phyloP scores from a whole-genome alignment of 1,139 yeast species.

The Spathaspora sp. region DNA sequence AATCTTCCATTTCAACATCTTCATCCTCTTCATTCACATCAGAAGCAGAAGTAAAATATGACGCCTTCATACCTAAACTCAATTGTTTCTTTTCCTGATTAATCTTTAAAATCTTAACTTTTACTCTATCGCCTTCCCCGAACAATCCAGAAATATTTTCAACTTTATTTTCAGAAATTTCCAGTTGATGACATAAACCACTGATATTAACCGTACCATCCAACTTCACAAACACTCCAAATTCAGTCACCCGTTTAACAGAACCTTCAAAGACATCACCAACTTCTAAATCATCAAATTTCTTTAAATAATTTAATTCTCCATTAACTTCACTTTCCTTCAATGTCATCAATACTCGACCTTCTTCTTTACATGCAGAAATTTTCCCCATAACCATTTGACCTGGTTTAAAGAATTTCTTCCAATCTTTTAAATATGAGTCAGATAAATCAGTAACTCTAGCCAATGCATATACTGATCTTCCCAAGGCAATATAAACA shows the following conservation, averaged over 20 bases:
- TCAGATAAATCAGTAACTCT: slow-evolving; percentile 83
- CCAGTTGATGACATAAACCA: slow-evolving; percentile 86
- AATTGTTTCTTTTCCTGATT: slow-evolving; percentile 68
- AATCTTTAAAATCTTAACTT: slow-evolving; percentile 70
- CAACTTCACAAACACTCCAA: slow-evolving; percentile 85
- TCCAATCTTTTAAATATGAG: slow-evolving; percentile 83
- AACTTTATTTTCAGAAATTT: slow-evolving; percentile 69
- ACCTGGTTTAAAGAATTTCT: slow-evolving; percentile 64
- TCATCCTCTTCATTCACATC: slow-evolving; percentile 32
- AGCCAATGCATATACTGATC: slow-evolving; percentile 74
- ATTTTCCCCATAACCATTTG: slow-evolving; percentile 81
- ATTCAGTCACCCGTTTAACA: slow-evolving; percentile 77
- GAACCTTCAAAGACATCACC: slow-evolving; percentile 79
- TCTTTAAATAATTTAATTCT: slow-evolving; percentile 53
- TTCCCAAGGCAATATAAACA: slow-evolving; percentile 74
- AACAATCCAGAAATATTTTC: slow-evolving; percentile 60
- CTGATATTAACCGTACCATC: slow-evolving; percentile 73
- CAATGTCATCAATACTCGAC: slow-evolving; percentile 72
- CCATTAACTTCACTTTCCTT: slow-evolving; percentile 83
- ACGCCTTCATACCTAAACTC: slow-evolving; percentile 92
- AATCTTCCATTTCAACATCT: slow-evolving; percentile 27
- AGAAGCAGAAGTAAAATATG: slow-evolving; percentile 61
- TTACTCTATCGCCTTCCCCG: slow-evolving; percentile 86
- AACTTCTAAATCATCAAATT: slow-evolving; percentile 61
- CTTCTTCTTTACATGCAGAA: slow-evolving; percentile 58